Base-by-base conservation (phyloP, 2,329 filamentous ascomycete species). In the Diaporthe vaccinii region DNA sequence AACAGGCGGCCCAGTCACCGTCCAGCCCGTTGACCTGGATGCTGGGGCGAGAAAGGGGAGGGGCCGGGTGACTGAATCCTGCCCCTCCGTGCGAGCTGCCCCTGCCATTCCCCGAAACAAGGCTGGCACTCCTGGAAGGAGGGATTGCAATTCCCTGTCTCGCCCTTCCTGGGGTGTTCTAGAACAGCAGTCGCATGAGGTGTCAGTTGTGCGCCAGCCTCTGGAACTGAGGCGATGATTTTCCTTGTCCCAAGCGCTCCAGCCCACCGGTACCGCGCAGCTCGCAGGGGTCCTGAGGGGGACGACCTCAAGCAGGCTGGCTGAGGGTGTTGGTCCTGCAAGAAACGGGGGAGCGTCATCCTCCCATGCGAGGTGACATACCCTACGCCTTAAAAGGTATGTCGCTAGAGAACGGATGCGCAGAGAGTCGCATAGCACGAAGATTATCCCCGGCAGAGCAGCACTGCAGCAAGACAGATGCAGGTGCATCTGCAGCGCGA, bases 151-250 rank as follows among this genome's bases (percentile, higher is more conserved):
- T 36, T 51, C 31, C 62, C 34, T 67, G 62, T 49, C 46, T 51
- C 44, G 44, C 44, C 44, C 22, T 53, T 36, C 25, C 14, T 69
- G 65, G 46, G 49, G 22, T 28, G 65, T 68, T 68, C 65, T 68
- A 68, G 65, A 68, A 68, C 65, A 53, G 28, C 62, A 25, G n/a
- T 53, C 31, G 62, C 62, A 39, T 68, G 46, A 68, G 62, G n/a
- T 69, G 65, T 55, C 34, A 69, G 46, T 55, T 12, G 49, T 55
- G 49, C 49, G 65, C 49, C 46, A 41, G 7, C 49, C 49, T 69
- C 46, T 39, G 46, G 15, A 41, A 69, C 14, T 69, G 49, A 41
- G 65, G 34, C 65, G 34, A 41, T 69, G 65, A 55, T 53, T 25
- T 39, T 31, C 22, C 65, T 41, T 31, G 22, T 41, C 49, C 65